Base-by-base conservation (phyloP, 495 filamentous ascomycete genomes). In the Neurospora sp. region DNA sequence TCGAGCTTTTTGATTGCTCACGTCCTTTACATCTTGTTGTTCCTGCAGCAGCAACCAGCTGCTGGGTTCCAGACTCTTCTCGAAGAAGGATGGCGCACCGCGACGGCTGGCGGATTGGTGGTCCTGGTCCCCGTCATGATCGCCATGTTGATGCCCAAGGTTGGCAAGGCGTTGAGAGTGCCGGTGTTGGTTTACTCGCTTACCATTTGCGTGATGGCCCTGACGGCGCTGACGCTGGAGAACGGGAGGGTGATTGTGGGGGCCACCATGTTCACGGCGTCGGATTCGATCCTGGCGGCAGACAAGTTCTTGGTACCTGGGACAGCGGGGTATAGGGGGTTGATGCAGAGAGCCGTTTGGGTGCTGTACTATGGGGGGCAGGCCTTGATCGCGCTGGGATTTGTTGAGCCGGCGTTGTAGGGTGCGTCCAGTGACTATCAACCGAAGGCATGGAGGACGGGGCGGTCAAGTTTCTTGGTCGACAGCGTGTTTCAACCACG, bases 161-260 rank as follows among this genome's bases (percentile, higher is more conserved):
- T 79, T 1, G 71, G 42, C 10, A 77, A 79, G 0, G 81, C 82
- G n/a, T 83, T 88, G 9, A 84, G 86, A 0, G 74, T 83, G 0
- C 84, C 88, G 2, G 83, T 90, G 31, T 77, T 84, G 1, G 76
- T 89, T 7, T 90, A 88, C 48, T 83, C 86, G 12, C 77, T 83
- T 66, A 82, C 84, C 0, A 87, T 88, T 0, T 87, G 88, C 48
- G 75, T 82, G 35, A 79, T 81, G 79, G 71, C 27, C 1, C 41
- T 79, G 7, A 46, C 66, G 18, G 78, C 79, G 18, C 39, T 79
- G 39, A 77, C 75, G 14, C 12, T 76, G 39, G 44, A 71, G 35
- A 75, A 74, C 5, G 39, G 35, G n/a, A 27, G 71, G 69, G 69
- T 77, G 9, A 27, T 77, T 16, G 40, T 48, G 1, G 79, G 79